Evolutionary conservation across 2,329 filamentous ascomycete species (phyloP), one percentile per base, ranked within the genome.

Genomic region (Cryphonectria nitschkei): DNA sequence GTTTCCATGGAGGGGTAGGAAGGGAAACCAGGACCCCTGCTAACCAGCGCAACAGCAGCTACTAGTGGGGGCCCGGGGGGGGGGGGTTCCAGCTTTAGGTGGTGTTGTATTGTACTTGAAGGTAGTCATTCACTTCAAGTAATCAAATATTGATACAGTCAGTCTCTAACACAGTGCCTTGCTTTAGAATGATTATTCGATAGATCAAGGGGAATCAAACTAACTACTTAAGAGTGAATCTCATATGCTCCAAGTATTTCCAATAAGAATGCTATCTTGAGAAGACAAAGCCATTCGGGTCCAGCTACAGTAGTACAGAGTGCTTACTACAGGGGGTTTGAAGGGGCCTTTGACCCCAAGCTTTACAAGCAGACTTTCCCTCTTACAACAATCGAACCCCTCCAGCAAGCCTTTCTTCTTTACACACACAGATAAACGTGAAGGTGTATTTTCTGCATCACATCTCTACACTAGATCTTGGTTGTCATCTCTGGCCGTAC

Each of bases 1-100:
- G 63, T 22, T 26, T 50, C 41, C 22, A 65, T 65, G 63, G 63
- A 65, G 63, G 63, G 63, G 63, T 19, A 65, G 63, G 37, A 29
- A 37, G 3, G 26, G 50, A 41, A 65, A 37, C 0, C 9, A n/a
- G 32, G 39, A 32, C 43, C 54, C 54, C 54, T 32, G 26, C 29
- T 34, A 4, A 58, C 13, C 54, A 58, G 54, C 26, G 54, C 29
- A 58, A 19, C 26, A 58, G 26, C 26, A 13, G n/a, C 13, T 16
- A 58, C 6, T 39, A 39, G 37, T 39, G 9, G 37, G 37, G 37
- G 37, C 1, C 26, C 26, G 34, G 34, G 37, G 37, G 37, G 37
- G 29, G 9, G 52, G 26, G 52, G 16, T 4, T 26, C 26, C 26
- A 26, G 26, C 52, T 14, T 16, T 16, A 56, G 52, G 26, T 26